Evolutionary conservation across 371 early-diverging fungal genomes (phyloP), one percentile per base, ranked within the genome.

Genomic region (Mortierella sp.): DNA sequence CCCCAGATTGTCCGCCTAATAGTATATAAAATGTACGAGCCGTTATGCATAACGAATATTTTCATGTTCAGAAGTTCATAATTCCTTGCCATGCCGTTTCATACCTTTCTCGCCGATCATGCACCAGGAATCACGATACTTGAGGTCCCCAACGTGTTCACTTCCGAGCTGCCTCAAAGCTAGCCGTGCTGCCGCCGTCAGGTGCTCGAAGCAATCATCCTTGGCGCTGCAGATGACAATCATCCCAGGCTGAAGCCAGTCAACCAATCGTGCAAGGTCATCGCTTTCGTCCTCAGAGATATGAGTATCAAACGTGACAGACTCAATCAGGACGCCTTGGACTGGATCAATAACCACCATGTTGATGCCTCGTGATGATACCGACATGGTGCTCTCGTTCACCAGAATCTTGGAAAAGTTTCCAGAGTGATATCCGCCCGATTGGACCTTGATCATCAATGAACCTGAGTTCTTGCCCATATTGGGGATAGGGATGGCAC

Each of bases 81-180:
- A n/a, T n/a, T n/a, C n/a, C n/a, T n/a, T n/a, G n/a, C n/a, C n/a
- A n/a, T n/a, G n/a, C n/a, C n/a, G n/a, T n/a, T 31, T 19, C 56
- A 31, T 72, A 76, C 83, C 87, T 73, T 91, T 92, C 59, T 89
- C 86, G 0, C 90, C 90, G 72, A 95, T 90, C 47, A 95, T 60
- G 41, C 90, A 91, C 89, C 91, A 95, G 3, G 93, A 92, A 72
- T 94, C 94, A 31, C 94, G 88, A 66, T 90, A 92, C 43, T 78
- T 58, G 30, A 92, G 75, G 2, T 88, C 44, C 3, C 82, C 81
- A 47, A 92, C 86, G 39, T 60, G 63, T 8, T 70, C 78, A 24
- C 90, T 84, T 4, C 95, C 95, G 3, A 95, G 64, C 31, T 82
- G 70, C 55, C 86, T 89, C 42, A 86, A 50, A 0, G 90, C 90